phyloP scores from a whole-genome alignment of 768 basidiomycete genomes.

The Nevesoporus exiguus region DNA sequence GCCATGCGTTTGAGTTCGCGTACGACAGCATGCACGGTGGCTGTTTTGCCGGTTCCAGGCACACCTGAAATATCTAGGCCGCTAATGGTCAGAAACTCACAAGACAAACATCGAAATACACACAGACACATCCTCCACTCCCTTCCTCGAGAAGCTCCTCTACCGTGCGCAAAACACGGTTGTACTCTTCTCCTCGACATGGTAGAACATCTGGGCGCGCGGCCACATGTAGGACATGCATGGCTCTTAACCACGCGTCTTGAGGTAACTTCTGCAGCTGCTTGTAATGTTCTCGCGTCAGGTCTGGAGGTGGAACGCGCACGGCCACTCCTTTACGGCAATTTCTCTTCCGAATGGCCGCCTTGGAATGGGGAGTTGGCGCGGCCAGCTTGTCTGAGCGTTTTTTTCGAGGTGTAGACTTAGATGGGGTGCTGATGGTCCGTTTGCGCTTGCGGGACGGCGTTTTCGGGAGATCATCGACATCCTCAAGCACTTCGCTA shows the following conservation, averaged over 20 bases:
- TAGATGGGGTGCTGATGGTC: constrained; percentile 24
- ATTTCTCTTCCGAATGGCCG: constrained; percentile 49
- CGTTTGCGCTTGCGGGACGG: constrained; percentile 55
- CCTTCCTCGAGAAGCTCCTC: constrained; percentile 88
- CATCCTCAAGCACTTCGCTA: constrained; percentile 26
- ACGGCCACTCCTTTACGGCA: constrained; percentile 28
- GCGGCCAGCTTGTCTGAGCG: constrained; percentile 44
- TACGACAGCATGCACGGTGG: constrained; percentile 92
- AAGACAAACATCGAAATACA: constrained; percentile 26
- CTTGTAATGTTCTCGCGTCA: constrained; percentile 36
- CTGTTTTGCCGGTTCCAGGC: constrained; percentile 98
- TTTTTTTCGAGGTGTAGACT: constrained; percentile 35
- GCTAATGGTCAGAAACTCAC: not conserved
- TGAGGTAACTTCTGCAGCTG: constrained; percentile 51
- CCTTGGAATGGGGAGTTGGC: constrained; percentile 77
- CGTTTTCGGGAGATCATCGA: constrained; percentile 44
- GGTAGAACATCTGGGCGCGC: constrained; percentile 87
- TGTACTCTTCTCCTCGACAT: constrained; percentile 85
- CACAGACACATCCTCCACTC: constrained; percentile 93
- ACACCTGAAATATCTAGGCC: constrained; percentile 90
- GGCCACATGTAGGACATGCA: constrained; percentile 91
- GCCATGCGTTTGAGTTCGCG: constrained; percentile 89
- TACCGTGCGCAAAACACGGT: constrained; percentile 67
- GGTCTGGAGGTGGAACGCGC: constrained; percentile 35
- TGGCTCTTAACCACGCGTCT: constrained; percentile 83